Percentiles rank a stretch among this genome's conserved stretches.
Evolutionary conservation across 768 basidiomycete species (phyloP).

Genomic region (Termitomyces sp.): DNA sequence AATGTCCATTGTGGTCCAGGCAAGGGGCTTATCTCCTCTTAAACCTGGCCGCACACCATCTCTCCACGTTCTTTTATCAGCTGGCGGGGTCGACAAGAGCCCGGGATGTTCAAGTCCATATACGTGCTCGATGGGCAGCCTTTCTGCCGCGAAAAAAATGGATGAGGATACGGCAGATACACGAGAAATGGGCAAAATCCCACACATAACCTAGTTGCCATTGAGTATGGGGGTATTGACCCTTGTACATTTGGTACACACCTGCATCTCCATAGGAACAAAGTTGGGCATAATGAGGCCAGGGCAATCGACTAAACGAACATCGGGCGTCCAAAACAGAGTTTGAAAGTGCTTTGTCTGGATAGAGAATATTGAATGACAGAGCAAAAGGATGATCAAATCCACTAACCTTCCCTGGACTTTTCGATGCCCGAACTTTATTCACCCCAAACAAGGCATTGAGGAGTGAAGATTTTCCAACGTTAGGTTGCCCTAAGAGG

Average conservation of each 20-base stretch:
- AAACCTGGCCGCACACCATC: slow-evolving; percentile 34
- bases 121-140: slow-evolving; percentile 76
- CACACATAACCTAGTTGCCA: slow-evolving; percentile 53
- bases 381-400: neutral
- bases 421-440: slow-evolving; percentile 79
- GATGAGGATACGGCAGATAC: slow-evolving; percentile 84
- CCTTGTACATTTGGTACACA: slow-evolving; percentile 20
- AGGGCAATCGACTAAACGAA: slow-evolving; percentile 93
- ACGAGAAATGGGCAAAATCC: slow-evolving; percentile 75
- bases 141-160: slow-evolving; percentile 60
- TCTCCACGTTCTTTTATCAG: slow-evolving; percentile 82
- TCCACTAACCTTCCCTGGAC: slow-evolving; percentile 71
- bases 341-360: slow-evolving; percentile 97
- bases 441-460: slow-evolving; percentile 85
- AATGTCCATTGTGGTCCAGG: slow-evolving; percentile 88
- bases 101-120: slow-evolving; percentile 56
- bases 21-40: slow-evolving; percentile 11
- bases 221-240: slow-evolving; percentile 4
- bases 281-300: slow-evolving; percentile 89
- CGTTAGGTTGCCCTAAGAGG: slow-evolving; percentile 81
- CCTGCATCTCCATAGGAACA: slow-evolving; percentile 82
- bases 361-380: neutral
- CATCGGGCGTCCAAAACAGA: slow-evolving; percentile 79
- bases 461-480: slow-evolving; percentile 89
- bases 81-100: slow-evolving; percentile 25